Evolutionary conservation across 495 filamentous ascomycete genomes (phyloP).

Genomic region (Aspergillus nanangensis): DNA sequence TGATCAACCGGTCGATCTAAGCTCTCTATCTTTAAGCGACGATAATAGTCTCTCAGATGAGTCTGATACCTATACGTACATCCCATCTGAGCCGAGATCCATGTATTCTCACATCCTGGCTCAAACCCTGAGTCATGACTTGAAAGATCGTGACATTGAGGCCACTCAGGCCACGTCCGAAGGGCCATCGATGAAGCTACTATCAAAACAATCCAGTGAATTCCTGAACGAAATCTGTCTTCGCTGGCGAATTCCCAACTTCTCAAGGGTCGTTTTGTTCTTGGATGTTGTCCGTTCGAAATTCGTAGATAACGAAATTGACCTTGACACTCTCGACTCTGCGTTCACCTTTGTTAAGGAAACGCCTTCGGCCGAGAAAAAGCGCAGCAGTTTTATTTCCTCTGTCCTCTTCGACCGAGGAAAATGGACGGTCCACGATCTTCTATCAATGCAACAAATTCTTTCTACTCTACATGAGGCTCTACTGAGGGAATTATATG

Average conservation of each 20-base stretch:
- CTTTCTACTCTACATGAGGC: constrained; percentile 74
- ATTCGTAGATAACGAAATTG: constrained; percentile 81
- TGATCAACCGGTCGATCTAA: constrained; percentile 76
- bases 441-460: constrained; percentile 67
- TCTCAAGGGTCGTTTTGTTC: constrained; percentile 74
- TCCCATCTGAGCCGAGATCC: constrained; percentile 77
- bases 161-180: constrained; percentile 49
- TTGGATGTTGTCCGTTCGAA: constrained; percentile 81
- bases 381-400: constrained; percentile 40
- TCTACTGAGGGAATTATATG: constrained; percentile 82
- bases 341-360: constrained; percentile 80
- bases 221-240: constrained; percentile 79
- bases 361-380: constrained; percentile 52
- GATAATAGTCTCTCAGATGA: constrained; percentile 37
- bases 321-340: constrained; percentile 72
- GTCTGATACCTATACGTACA: constrained; percentile 73
- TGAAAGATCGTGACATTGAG: constrained; percentile 53
- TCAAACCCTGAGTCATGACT: constrained; percentile 66
- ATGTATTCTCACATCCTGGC: constrained; percentile 76
- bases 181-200: constrained; percentile 52
- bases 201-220: constrained; percentile 80
- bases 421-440: constrained; percentile 80
- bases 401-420: constrained; percentile 51
- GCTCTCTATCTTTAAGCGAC: constrained; percentile 61
- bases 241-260: constrained; percentile 87